Percentiles rank a stretch among this genome's conserved stretches.
phyloP scores from a whole-genome alignment of 1,284 basidiomycete species.

The Tranzscheliella williamsii region DNA sequence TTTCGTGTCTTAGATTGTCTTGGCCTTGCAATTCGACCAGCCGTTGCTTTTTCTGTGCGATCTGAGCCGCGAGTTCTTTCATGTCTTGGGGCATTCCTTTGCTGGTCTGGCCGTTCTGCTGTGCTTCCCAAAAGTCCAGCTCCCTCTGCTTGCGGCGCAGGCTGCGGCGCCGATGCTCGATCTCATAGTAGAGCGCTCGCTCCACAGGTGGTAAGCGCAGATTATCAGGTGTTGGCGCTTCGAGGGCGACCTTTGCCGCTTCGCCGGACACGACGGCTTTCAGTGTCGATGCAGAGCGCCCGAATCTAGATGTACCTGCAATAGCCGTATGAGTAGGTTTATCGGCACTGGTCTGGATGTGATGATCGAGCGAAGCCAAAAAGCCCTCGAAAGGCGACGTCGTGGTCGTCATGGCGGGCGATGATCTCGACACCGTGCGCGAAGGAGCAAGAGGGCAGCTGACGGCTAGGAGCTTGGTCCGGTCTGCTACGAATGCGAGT shows the following conservation, averaged over 20 bases:
- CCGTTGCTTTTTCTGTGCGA: constrained; percentile 16
- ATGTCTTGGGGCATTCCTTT: constrained; percentile 14
- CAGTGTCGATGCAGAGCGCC: neutral
- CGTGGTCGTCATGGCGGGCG: neutral
- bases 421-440: too few relatives aligned
- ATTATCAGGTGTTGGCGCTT: neutral
- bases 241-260: neutral
- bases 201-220: constrained; percentile 25
- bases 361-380: neutral
- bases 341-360: neutral
- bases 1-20: constrained; percentile 17
- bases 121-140: constrained; percentile 37
- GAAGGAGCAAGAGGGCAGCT: too few relatives aligned
- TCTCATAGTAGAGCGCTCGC: constrained; percentile 32
- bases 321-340: neutral
- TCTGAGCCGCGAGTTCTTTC: constrained; percentile 16
- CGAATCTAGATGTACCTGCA: neutral
- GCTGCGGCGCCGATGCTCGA: constrained; percentile 10
- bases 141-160: constrained; percentile 17
- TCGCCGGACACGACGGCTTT: neutral
- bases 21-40: constrained; percentile 14
- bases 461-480: too few relatives aligned
- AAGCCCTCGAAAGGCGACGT: neutral
- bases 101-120: constrained; percentile 4
- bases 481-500: too few relatives aligned